Evolutionary conservation across 2,329 filamentous ascomycete genomes (phyloP).

Genomic region (Sarocladium oryzae): DNA sequence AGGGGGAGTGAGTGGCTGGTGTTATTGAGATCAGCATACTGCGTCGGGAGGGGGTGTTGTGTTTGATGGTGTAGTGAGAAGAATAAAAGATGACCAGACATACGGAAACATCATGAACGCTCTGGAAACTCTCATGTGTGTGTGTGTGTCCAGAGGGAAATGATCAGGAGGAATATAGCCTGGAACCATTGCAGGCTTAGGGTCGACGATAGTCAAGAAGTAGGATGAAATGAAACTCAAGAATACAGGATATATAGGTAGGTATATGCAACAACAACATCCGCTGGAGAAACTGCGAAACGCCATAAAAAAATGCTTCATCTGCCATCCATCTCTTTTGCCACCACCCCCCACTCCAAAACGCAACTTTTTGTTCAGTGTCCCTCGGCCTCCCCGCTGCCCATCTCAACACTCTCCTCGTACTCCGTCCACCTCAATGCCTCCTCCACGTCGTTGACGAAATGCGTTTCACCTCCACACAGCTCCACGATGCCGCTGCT

Average conservation of each 20-base stretch:
- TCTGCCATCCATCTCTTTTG: not conserved
- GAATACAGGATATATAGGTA: not conserved
- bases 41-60: not conserved
- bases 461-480: constrained; percentile 70
- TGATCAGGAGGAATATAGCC: not conserved
- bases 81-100: too few species aligned
- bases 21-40: too few species aligned
- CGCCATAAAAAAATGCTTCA: not conserved
- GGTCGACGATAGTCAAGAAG: too few species aligned
- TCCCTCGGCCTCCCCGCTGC: constrained; percentile 14
- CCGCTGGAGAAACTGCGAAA: not conserved
- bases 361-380: not conserved
- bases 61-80: not conserved
- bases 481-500: constrained; percentile 78
- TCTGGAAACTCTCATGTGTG: too few species aligned
- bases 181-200: not conserved
- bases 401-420: constrained; percentile 42
- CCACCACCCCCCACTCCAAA: not conserved
- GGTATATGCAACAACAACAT: not conserved
- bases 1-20: not conserved
- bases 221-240: not conserved
- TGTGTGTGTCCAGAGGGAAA: too few species aligned
- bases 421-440: constrained; percentile 76
- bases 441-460: constrained; percentile 77
- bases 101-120: too few species aligned